Base-by-base conservation (phyloP, 148 eudicot species). In the Cornus kousa region DNA sequence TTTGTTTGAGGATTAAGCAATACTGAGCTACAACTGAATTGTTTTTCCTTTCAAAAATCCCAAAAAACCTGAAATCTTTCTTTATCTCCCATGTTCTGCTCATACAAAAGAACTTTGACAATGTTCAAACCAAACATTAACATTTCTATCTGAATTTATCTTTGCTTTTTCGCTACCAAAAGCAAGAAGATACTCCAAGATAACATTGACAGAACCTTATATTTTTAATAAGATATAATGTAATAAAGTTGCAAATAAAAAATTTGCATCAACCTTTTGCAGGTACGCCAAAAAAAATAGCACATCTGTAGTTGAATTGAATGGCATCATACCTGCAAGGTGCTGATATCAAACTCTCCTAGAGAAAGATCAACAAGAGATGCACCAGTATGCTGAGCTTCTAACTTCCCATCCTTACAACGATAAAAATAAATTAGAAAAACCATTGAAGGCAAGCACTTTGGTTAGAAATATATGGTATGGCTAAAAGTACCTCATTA, bases 331-430 rank as follows among this genome's bases (percentile, higher is more conserved):
- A 28, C 39, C 91, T 89, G 91, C 79, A 89, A 86, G 35, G 83
- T 77, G 43, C 82, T 81, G 22, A 83, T 81, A 65, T 85, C 87
- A 55, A 88, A 76, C 67, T 83, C 88, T 76, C 31, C 85, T 40
- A 76, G 74, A 73, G 72, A 68, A 73, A 83, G 85, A 74, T 81
- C 88, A 19, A 81, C 43, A 81, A 85, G 87, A 70, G 88, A 87
- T 71, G 77, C 75, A 81, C 87, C 89, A 66, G 77, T 77, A 74
- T 79, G 81, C 86, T 78, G 85, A 28, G 78, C 74, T 23, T 70
- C 53, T 78, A 39, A 71, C 68, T 78, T 86, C 17, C 64, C 81
- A 32, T 79, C 88, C 92, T 86, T 19, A 14, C 24, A 70, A 9
- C 11, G 68, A 77, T 40, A 73, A 74, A 74, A 76, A 74, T 37